Base-by-base conservation (phyloP, 306 rosid species). In the Acacia confusa region DNA sequence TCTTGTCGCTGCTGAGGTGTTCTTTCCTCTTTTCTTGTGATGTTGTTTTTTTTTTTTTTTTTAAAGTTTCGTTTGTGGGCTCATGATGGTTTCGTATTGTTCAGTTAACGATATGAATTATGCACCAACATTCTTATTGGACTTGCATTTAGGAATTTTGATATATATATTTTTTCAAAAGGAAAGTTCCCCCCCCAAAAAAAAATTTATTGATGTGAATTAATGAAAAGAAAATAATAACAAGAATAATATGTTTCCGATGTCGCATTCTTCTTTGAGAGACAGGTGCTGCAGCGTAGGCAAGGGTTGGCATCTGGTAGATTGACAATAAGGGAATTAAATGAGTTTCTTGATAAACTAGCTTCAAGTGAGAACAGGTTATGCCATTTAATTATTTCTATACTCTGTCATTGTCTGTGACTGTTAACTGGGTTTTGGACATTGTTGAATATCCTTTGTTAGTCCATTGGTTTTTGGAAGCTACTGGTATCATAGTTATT, bases 271-370 rank as follows among this genome's bases (percentile, higher is more conserved):
- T 34, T 71, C 15, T 55, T 82, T 82, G 28, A 78, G 83, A 79
- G 27, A 50, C 88, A 92, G 98, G 97, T 94, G 81, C 84, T 95
- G 83, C 92, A 89, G 78, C 86, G 90, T 14, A 88, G 99, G 82
- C 99, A 95, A 81, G 95, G 97, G 44, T 61, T 86, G 40, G 83
- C 90, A 75, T 89, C 99, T 0, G 97, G 97, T 78, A 95, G 94
- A 67, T 85, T 95, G 72, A 91, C 92, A 7, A 90, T 95, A 22
- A 87, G 79, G 74, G 95, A 93, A 82, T 79, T 95, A 45, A 95
- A 95, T 82, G 97, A 93, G 45, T 81, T 92, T 81, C 93, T 95
- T 70, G 95, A 95, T 78, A 92, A 91, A 68, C 82, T 95, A 89
- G 88, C 97, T 81, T 87, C 90, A 3, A 77, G 88, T 41, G 97